phyloP scores from a whole-genome alignment of 2,329 filamentous ascomycete species.

The Orbilia ellipsospora region DNA sequence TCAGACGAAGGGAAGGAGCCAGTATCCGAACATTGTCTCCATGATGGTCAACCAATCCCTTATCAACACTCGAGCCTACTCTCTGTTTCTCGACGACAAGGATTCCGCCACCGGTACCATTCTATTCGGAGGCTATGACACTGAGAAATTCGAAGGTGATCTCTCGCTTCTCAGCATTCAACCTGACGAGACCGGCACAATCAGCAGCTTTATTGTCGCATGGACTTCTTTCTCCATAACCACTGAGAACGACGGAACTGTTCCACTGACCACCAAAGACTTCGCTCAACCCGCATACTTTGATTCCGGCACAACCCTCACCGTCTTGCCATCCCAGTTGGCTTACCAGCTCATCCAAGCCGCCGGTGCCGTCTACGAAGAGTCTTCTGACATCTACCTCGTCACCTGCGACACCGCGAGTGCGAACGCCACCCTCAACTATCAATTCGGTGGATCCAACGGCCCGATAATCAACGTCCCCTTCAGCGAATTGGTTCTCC shows the following conservation, averaged over 20 bases:
- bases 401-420: slow-evolving; percentile 24
- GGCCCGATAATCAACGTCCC: slow-evolving; percentile 68
- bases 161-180: slow-evolving; percentile 72
- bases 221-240: slow-evolving; percentile 73
- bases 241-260: slow-evolving; percentile 69
- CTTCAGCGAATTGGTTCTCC: slow-evolving; percentile 65
- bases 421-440: slow-evolving; percentile 39
- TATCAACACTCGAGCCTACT: slow-evolving; percentile 74
- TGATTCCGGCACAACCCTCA: slow-evolving; percentile 58
- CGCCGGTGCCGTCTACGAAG: slow-evolving; percentile 60
- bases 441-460: slow-evolving; percentile 41
- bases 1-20: slow-evolving; percentile 32
- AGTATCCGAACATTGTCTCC: slow-evolving; percentile 74
- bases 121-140: slow-evolving; percentile 82
- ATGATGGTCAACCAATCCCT: slow-evolving; percentile 72
- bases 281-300: slow-evolving; percentile 59
- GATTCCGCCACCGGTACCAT: slow-evolving; percentile 75
- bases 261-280: slow-evolving; percentile 60
- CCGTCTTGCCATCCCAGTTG: slow-evolving; percentile 57
- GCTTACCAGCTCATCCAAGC: slow-evolving; percentile 54
- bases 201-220: slow-evolving; percentile 65
- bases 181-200: slow-evolving; percentile 66
- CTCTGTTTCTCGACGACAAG: slow-evolving; percentile 72
- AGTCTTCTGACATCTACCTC: slow-evolving; percentile 36
- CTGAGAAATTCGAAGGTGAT: slow-evolving; percentile 74